Evolutionary conservation across 2,329 filamentous ascomycete species (phyloP), one percentile per base, ranked within the genome.

Genomic region (Ceratocystiopsis brevicomis): DNA sequence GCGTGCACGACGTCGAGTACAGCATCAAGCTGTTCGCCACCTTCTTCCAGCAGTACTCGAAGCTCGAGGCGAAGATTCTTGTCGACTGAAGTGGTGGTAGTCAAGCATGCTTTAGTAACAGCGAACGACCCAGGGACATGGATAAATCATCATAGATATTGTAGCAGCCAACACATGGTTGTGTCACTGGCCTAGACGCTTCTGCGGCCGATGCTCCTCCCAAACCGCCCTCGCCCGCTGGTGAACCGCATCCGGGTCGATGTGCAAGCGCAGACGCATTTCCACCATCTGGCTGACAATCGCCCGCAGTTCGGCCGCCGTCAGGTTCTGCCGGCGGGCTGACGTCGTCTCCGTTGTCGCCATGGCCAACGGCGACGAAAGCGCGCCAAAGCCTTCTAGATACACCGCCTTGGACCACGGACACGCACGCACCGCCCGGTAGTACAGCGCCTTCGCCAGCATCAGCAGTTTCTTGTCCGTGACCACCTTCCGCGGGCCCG

Each of bases 31-130:
- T 98, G 43, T 96, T 98, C 60, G 76, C 81, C 50, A 76, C 79
- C 52, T 98, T 95, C 63, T 87, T 93, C 58, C 69, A 79, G 52
- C 72, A 81, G 56, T 98, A 86, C 57, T 81, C 81, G n/a, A 72
- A 75, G 50, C 59, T 95, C 53, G 84, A 94, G 64, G 67, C 73
- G 50, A 88, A 75, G 60, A 88, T 96, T 46, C 59, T 92, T 45
- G 74, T 95, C 35, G 86, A 95, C 60, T 93, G n/a, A 64, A 30
- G 25, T 9, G 25, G 6, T 8, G 25, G 25, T 4, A 30, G n/a
- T n/a, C n/a, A 9, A 9, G 6, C 25, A 21, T 21, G 6, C 6
- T 30, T 9, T 9, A 10, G 25, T 30, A 11, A 11, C 5, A 30
- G 25, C 25, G 10, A 4, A 30, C 25, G 25, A 10, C 6, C 19